Percentiles rank a stretch among this genome's conserved stretches.
These are phyloP conservation scores for Lentinus tigrinus DNA, from an alignment of 768 basidiomycete genomes.

Conservation along the genomic window DNA sequence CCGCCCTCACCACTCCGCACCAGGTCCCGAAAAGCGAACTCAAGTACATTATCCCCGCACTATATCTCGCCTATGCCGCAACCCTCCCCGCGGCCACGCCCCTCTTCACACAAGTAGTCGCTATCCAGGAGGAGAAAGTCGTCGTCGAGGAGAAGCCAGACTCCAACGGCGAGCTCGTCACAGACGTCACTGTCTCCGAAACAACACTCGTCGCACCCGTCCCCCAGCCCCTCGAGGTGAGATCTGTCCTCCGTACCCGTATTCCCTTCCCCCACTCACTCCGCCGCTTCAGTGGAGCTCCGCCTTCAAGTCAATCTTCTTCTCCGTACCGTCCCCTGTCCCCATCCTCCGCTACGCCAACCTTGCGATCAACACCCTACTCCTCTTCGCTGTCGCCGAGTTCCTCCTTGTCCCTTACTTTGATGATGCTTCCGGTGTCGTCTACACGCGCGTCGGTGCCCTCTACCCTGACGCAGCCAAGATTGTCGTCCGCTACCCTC, in stretches of 20 bases:
- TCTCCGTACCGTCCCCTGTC: constrained; percentile 33
- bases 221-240: constrained; percentile 2
- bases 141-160: constrained; percentile 10
- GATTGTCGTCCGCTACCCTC: constrained; percentile 64
- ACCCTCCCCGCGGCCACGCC: constrained; percentile 12
- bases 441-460: constrained; percentile 70
- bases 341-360: constrained; percentile 23
- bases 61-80: constrained; percentile 29
- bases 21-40: constrained; percentile 42
- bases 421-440: constrained; percentile 52
- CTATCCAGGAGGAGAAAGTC: constrained; percentile 13
- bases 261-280: constrained; percentile 24
- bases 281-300: not conserved
- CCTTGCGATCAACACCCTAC: constrained; percentile 39
- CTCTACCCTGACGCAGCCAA: constrained; percentile 64
- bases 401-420: constrained; percentile 54
- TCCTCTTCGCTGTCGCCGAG: constrained; percentile 43
- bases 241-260: not conserved
- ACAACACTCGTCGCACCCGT: not conserved
- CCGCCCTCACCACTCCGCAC: not conserved
- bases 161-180: constrained; percentile 7
- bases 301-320: constrained; percentile 24
- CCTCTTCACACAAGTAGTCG: not conserved
- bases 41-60: constrained; percentile 28
- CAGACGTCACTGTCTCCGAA: constrained; percentile 5